Evolutionary conservation across 306 rosid species (phyloP), one percentile per base, ranked within the genome.

Genomic region (Myrica gale): DNA sequence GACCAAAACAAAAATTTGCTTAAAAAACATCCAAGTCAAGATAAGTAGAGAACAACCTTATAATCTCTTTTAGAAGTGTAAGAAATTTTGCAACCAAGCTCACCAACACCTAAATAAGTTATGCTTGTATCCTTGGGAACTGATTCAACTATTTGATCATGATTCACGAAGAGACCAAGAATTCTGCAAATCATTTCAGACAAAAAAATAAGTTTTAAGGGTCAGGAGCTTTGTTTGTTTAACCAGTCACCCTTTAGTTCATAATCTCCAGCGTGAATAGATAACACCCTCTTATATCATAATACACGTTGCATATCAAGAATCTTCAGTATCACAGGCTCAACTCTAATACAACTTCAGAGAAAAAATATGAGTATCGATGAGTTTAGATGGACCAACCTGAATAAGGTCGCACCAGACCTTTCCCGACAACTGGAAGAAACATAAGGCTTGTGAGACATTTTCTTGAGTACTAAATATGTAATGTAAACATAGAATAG

Each of bases 151-250:
- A 81, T 84, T 80, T 79, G 82, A 60, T 76, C 86, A 83, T 73
- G 82, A 83, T 79, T 83, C 87, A 78, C 70, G 76, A 78, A 71
- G 81, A 83, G 85, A 81, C 80, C 76, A 83, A 75, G 84, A 86
- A 81, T 79, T 86, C 87, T 80, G 82, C 83, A 86, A 75, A 32
- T 32, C 37, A 32, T 32, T 47, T 80, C 75, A 78, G 75, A 80
- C 54, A 66, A 81, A 82, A 83, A 73, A 74, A 77, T 63, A 70
- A 83, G 82, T 46, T 78, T 83, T 78, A 32, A 32, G 43, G 42
- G 19, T 61, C 10, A 61, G 39, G 17, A 61, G 8, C 26, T 55
- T 17, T 19, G 61, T 1, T 32, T 32, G 41, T 15, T 61, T 19
- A 61, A 61, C 68, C 68, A 61, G 17, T 10, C 68, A 61, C 42